Percentiles rank a stretch among this genome's conserved stretches.
phyloP scores from a whole-genome alignment of 352 stramenopile genomes.

The Aphanomyces invadans region DNA sequence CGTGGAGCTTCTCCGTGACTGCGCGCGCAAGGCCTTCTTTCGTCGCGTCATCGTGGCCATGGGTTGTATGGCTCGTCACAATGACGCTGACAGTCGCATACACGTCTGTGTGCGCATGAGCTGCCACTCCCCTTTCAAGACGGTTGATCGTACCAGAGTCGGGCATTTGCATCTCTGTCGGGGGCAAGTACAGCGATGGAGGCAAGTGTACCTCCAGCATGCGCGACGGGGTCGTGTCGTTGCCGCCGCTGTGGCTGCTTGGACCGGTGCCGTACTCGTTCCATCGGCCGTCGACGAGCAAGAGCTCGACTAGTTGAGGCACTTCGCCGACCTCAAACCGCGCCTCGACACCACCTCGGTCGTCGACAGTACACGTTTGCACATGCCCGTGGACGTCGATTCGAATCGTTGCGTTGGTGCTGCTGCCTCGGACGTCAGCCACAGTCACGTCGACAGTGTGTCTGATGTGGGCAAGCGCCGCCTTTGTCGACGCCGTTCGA shows the following conservation, averaged over 20 bases:
- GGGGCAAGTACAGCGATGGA: neutral
- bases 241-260: too few species aligned
- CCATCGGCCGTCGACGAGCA: too few species aligned
- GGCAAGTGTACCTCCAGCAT: too few species aligned
- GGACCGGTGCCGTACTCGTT: neutral
- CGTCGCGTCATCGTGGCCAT: constrained; percentile 26
- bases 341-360: neutral
- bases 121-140: neutral
- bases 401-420: neutral
- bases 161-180: neutral
- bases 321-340: neutral
- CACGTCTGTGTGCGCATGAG: neutral
- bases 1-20: neutral
- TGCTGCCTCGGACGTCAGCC: neutral
- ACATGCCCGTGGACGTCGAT: constrained; percentile 5
- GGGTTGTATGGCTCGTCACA: neutral
- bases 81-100: neutral
- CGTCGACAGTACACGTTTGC: neutral
- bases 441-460: neutral
- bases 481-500: neutral
- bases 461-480: neutral
- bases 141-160: neutral
- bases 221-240: too few species aligned
- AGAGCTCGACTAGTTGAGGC: neutral
- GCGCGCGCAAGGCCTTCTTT: constrained; percentile 27